Evolutionary conservation across 2,329 filamentous ascomycete genomes (phyloP).

Genomic region (Truncatella angustata): DNA sequence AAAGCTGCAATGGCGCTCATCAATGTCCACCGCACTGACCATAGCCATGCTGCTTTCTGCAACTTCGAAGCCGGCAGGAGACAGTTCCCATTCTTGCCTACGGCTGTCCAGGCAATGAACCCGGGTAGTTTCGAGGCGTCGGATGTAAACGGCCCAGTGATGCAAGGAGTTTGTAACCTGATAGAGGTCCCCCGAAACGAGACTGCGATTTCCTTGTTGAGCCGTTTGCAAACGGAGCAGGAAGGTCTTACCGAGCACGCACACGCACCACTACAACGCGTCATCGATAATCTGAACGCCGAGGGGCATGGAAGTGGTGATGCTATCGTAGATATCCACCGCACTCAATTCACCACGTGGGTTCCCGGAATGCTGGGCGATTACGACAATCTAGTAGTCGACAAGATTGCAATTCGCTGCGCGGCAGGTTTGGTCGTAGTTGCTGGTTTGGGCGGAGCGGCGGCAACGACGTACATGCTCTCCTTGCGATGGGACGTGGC

Average conservation of each 20-base stretch:
- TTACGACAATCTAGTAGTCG: neutral
- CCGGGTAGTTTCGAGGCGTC: neutral
- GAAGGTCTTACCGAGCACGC: neutral
- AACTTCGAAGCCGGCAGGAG: neutral
- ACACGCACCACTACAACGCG: neutral
- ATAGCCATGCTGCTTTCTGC: neutral
- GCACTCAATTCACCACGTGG: neutral
- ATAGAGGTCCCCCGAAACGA: neutral
- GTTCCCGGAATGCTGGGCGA: neutral
- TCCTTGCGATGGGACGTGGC: conserved; percentile 8
- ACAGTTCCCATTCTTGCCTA: neutral
- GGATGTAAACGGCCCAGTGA: neutral
- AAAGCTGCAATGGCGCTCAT: neutral
- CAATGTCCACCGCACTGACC: neutral
- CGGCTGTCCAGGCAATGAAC: neutral
- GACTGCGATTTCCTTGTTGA: neutral
- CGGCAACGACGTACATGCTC: neutral
- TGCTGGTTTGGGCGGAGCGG: neutral
- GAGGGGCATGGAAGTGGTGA: neutral
- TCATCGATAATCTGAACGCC: neutral
- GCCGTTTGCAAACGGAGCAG: neutral
- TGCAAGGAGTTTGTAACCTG: neutral
- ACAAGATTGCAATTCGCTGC: neutral
- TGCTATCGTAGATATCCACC: neutral
- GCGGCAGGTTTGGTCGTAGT: neutral